These are phyloP conservation scores for Rhodosporidiobolus sp. DNA, from an alignment of 768 basidiomycete species.

Conservation along the genomic window DNA sequence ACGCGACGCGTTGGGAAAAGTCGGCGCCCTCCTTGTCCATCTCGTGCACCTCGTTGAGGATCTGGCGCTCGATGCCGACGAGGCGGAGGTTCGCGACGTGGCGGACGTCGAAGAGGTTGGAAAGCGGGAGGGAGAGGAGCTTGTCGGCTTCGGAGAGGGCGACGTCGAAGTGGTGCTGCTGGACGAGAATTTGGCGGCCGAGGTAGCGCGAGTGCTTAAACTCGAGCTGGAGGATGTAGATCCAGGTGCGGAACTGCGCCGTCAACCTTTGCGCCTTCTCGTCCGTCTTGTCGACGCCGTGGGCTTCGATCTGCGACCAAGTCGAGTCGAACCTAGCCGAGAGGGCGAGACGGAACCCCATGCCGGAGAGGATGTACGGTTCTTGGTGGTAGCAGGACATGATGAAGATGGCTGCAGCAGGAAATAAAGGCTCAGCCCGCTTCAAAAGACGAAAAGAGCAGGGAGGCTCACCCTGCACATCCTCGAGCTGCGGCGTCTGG, in stretches of 20 bases:
- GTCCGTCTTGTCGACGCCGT: constrained; percentile 16
- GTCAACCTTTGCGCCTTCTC: constrained; percentile 12
- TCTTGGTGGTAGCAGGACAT: constrained; percentile 14
- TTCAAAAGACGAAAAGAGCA: background rate
- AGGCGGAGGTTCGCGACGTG: constrained; percentile 20
- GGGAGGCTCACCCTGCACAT: background rate
- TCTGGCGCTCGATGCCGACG: constrained; percentile 4
- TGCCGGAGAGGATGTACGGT: constrained; percentile 17
- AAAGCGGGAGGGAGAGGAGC: constrained; percentile 2
- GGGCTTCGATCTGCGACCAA: constrained; percentile 11
- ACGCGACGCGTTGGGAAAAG: background rate
- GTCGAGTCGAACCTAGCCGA: constrained; percentile 2
- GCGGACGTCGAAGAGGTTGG: constrained; percentile 5
- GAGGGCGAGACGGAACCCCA: constrained; percentile 5
- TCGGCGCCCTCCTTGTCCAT: background rate
- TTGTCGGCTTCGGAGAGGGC: constrained; percentile 6
- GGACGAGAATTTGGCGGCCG: constrained; percentile 7
- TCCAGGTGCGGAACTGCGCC: constrained; percentile 2
- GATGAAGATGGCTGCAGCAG: background rate
- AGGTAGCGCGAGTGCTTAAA: constrained; percentile 8
- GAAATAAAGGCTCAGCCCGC: background rate
- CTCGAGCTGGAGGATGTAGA: constrained; percentile 18
- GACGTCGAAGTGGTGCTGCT: constrained; percentile 7
- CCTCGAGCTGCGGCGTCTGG: constrained; percentile 5
- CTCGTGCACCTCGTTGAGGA: background rate